A percentile compares a stretch with the other conserved stretches of the same genome.
These are phyloP conservation scores for Martensiomyces pterosporus DNA, from an alignment of 192 early-diverging fungal species.

Conservation along the genomic window DNA sequence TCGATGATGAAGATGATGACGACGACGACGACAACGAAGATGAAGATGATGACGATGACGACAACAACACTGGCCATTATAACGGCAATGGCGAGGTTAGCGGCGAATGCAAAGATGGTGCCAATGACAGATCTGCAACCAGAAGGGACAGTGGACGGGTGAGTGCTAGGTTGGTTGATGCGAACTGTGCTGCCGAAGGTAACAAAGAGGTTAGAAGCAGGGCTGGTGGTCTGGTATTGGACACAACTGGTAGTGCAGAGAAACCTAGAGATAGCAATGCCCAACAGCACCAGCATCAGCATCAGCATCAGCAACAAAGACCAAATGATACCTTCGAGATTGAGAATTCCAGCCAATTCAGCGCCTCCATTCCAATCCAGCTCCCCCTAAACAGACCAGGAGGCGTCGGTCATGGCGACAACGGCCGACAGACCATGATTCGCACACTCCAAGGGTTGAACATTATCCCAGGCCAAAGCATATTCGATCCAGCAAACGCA, in stretches of 20 bases:
- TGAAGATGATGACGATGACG: conserved; percentile 11
- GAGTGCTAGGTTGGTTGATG: no score
- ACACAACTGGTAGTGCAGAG: no score
- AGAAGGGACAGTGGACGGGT: no score
- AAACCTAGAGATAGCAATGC: no score
- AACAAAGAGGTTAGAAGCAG: no score
- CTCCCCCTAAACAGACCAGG: no score
- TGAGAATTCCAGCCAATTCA: no score
- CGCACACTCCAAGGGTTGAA: conserved; percentile 5
- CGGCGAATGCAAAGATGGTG: not conserved
- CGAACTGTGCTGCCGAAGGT: no score
- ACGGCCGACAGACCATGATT: not conserved
- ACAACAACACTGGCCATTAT: not conserved
- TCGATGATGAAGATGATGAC: conserved; percentile 9
- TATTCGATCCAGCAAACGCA: no score
- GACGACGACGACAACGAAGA: conserved; percentile 4
- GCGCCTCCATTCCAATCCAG: no score
- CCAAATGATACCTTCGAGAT: no score
- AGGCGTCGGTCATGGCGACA: not conserved
- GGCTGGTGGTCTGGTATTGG: not conserved
- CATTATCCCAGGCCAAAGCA: not conserved
- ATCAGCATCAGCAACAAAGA: not conserved
- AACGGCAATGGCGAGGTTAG: not conserved
- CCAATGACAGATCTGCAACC: no score
- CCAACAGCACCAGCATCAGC: not conserved